Evolutionary conservation across 345 rosid species (phyloP), one percentile per base, ranked within the genome.

Genomic region (Citrus maxima): DNA sequence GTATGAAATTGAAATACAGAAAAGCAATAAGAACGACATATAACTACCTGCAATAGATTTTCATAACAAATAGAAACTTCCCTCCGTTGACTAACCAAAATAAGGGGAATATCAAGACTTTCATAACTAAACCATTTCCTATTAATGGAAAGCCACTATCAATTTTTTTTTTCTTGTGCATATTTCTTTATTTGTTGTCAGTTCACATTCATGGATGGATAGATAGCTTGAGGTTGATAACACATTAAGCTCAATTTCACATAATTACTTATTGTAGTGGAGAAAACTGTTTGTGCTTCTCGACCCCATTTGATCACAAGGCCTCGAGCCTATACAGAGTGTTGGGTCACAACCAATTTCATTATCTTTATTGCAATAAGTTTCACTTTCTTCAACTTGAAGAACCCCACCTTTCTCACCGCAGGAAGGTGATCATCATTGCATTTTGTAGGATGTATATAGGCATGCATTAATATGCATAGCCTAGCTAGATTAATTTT

Each of bases 231-330:
- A 83, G 21, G 66, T 27, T 70, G 71, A 76, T 51, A 60, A 61
- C 60, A 59, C 80, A 79, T 77, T 71, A 70, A 73, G 66, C 80
- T 71, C 76, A 76, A 46, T 67, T 82, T 82, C 81, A 65, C 27
- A 40, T 68, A 71, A 49, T 70, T 70, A 75, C 76, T 72, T 81
- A 78, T 71, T 72, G 35, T 59, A 75, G 87, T 87, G 90, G 84
- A 4, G 78, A 62, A 55, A 77, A 78, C 84, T 83, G 78, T 85
- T 81, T 25, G 22, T 42, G 34, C 64, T 42, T 73, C 72, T 80
- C 73, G 85, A 84, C 74, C 84, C 79, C 81, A 78, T 82, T 76
- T 73, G 62, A 73, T 18, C 58, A 54, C 78, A 69, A 59, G 78
- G 73, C 67, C 79, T 63, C 74, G 54, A 75, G 46, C 80, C 76